These are phyloP conservation scores for Rhodotorula sp. DNA, from an alignment of 1,284 basidiomycete species.

Conservation along the genomic window DNA sequence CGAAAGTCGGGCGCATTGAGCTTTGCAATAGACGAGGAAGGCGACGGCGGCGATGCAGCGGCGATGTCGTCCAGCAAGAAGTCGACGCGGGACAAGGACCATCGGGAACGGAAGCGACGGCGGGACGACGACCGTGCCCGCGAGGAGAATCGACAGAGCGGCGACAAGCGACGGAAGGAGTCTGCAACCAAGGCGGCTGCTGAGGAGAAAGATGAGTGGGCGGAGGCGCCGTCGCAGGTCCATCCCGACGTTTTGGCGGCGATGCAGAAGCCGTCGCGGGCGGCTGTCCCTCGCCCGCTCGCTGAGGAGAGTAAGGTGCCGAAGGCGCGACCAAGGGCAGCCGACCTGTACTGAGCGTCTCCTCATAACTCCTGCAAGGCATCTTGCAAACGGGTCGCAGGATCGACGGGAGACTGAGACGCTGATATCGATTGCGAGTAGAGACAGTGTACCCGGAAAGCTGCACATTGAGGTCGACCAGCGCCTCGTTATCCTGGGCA, in stretches of 20 bases:
- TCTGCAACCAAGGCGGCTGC: neutral
- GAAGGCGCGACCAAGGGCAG: constrained; percentile 37
- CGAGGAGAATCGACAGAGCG: constrained; percentile 41
- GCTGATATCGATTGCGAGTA: too few species aligned
- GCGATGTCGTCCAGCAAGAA: neutral
- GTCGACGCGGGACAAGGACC: neutral
- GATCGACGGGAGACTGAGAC: too few species aligned
- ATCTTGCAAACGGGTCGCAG: too few species aligned
- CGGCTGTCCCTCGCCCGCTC: constrained; percentile 25
- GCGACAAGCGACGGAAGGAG: neutral
- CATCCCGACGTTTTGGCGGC: constrained; percentile 28
- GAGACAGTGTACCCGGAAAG: too few species aligned
- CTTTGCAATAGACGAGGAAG: constrained; percentile 48
- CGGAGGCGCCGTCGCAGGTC: constrained; percentile 44
- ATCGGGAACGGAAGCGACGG: constrained; percentile 46
- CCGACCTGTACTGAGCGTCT: constrained; percentile 28
- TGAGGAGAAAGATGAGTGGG: constrained; percentile 53
- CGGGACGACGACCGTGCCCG: constrained; percentile 52
- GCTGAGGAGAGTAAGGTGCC: constrained; percentile 45
- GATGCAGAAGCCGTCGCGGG: constrained; percentile 20
- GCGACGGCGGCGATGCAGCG: constrained; percentile 37
- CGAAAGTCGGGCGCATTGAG: constrained; percentile 48
- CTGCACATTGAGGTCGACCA: too few species aligned
- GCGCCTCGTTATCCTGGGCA: too few species aligned
- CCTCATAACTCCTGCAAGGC: too few species aligned